These are phyloP conservation scores for Ophiostoma ips DNA, from an alignment of 2,329 filamentous ascomycete species.

Conservation along the genomic window DNA sequence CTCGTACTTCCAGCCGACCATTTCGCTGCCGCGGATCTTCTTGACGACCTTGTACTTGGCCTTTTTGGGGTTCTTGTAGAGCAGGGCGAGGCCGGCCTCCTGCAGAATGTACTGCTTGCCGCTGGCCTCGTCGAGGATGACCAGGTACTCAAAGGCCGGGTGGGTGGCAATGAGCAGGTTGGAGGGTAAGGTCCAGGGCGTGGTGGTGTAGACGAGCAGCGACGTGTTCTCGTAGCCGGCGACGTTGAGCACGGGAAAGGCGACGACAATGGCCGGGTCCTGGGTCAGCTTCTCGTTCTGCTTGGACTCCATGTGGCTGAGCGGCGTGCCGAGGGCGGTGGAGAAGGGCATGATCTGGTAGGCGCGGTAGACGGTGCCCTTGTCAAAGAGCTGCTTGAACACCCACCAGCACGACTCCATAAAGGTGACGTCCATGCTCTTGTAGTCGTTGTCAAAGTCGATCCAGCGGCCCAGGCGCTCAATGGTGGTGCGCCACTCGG, in stretches of 20 bases:
- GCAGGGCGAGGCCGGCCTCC: slow-evolving; percentile 63
- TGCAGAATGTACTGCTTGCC: slow-evolving; percentile 76
- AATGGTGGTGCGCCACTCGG: slow-evolving; percentile 78
- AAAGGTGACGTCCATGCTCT: slow-evolving; percentile 91
- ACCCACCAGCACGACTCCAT: slow-evolving; percentile 98
- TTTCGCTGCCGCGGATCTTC: slow-evolving; percentile 68
- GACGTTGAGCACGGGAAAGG: slow-evolving; percentile 71
- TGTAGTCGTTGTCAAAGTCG: slow-evolving; percentile 96
- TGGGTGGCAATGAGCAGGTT: slow-evolving; percentile 59
- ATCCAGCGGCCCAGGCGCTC: slow-evolving; percentile 89
- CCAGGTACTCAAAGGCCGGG: slow-evolving; percentile 68
- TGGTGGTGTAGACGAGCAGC: slow-evolving; percentile 79
- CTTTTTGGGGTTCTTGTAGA: slow-evolving; percentile 94
- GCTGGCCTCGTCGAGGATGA: slow-evolving; percentile 69
- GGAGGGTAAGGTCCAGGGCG: slow-evolving; percentile 69
- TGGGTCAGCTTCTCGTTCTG: slow-evolving; percentile 92
- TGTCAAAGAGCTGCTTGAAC: slow-evolving; percentile 85
- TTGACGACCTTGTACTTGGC: slow-evolving; percentile 78
- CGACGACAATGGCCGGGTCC: slow-evolving; percentile 78
- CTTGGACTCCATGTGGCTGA: slow-evolving; percentile 88
- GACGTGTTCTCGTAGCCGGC: slow-evolving; percentile 62
- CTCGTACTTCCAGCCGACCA: slow-evolving; percentile 80
- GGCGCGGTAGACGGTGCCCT: slow-evolving; percentile 77
- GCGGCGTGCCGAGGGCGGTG: slow-evolving; percentile 72
- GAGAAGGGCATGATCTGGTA: slow-evolving; percentile 93